phyloP scores from a whole-genome alignment of 2,329 filamentous ascomycete genomes.

The Trichoderma lentiforme region DNA sequence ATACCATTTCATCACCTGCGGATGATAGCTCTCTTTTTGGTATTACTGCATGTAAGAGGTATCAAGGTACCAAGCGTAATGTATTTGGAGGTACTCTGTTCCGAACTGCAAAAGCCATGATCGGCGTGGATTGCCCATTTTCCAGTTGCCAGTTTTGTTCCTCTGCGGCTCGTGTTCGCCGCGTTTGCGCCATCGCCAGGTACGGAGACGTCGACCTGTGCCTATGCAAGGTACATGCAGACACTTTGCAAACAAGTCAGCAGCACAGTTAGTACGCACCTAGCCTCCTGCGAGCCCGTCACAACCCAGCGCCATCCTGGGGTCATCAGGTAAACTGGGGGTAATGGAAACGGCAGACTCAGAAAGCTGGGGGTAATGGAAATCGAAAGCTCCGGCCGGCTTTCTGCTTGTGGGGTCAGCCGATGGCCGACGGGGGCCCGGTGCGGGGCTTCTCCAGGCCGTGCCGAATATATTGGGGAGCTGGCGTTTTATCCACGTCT shows the following conservation, averaged over 20 bases:
- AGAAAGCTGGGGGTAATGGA: constrained; percentile 38
- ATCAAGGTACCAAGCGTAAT: neutral
- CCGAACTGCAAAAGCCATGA: neutral
- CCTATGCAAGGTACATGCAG: constrained; percentile 1
- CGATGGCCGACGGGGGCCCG: constrained; percentile 17
- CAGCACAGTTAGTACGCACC: constrained; percentile 10
- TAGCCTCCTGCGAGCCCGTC: neutral
- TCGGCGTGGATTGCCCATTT: neutral
- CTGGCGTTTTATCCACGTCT: neutral
- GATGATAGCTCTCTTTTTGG: neutral
- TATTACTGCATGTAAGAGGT: neutral
- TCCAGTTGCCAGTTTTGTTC: neutral
- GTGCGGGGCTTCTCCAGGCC: constrained; percentile 17
- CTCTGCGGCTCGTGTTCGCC: neutral
- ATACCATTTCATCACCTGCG: neutral
- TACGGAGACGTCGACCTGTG: neutral
- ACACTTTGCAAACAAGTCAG: neutral
- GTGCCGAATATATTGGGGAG: constrained; percentile 9
- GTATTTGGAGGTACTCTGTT: neutral
- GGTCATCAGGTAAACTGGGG: constrained; percentile 39
- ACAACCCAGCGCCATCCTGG: neutral
- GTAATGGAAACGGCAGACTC: constrained; percentile 33
- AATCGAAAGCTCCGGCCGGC: constrained; percentile 23
- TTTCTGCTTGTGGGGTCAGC: constrained; percentile 15
- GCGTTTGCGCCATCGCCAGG: constrained; percentile 5